Percentiles rank a stretch among this genome's conserved stretches.
phyloP scores from a whole-genome alignment of 1,284 basidiomycete genomes.

The Puccinia brachypodii region DNA sequence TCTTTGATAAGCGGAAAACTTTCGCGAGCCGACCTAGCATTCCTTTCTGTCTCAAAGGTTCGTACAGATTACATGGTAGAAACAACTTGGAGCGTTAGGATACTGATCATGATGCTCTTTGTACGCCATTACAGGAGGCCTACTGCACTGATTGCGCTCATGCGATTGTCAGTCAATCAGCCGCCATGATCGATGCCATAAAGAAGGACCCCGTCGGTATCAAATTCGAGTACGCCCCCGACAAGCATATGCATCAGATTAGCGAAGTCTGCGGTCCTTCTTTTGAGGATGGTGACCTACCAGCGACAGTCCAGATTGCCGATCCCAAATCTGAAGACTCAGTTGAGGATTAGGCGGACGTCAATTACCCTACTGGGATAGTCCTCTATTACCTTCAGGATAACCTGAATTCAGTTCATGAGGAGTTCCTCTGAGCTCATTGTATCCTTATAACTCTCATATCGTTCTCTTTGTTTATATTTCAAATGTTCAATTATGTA shows the following conservation, averaged over 20 bases:
- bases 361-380: no score
- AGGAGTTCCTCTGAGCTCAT: no score
- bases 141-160: slow-evolving; percentile 25
- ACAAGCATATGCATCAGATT: not conserved
- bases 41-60: slow-evolving; percentile 20
- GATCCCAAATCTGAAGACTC: no score
- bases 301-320: not conserved
- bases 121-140: not conserved
- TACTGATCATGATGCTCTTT: not conserved
- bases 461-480: no score
- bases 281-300: not conserved
- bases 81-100: not conserved
- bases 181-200: not conserved
- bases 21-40: not conserved
- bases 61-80: not conserved
- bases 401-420: no score
- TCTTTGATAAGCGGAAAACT: not conserved
- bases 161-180: slow-evolving; percentile 8
- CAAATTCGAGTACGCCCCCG: not conserved
- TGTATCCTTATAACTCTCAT: no score
- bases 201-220: not conserved
- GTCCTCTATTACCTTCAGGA: no score
- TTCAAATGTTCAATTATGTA: no score
- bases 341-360: no score
- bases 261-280: not conserved